A percentile compares a stretch with the other conserved stretches of the same genome.
These are phyloP conservation scores for Stromatinia cepivora DNA, from an alignment of 2,329 filamentous ascomycete genomes.

Conservation along the genomic window DNA sequence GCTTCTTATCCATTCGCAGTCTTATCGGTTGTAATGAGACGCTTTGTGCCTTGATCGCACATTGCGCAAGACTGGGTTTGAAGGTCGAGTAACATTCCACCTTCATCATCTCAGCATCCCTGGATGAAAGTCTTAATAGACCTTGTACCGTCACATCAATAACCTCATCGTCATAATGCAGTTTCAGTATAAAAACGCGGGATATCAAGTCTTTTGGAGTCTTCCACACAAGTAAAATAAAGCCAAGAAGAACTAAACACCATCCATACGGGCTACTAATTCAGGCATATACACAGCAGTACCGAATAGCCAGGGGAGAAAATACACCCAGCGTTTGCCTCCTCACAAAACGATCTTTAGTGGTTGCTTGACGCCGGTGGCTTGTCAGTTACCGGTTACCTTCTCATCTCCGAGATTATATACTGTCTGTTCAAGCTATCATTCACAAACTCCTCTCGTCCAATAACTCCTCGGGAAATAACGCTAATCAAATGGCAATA, in stretches of 20 bases:
- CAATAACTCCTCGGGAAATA: constrained; percentile 1
- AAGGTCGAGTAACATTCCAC: constrained; percentile 1
- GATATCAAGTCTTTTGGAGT: not conserved
- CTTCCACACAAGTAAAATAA: not conserved
- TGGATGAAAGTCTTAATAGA: not conserved
- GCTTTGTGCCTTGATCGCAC: constrained; percentile 24
- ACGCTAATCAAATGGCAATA: constrained; percentile 5
- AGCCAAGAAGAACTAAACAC: constrained; percentile 19
- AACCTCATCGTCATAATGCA: constrained; percentile 10
- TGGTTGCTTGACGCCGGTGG: constrained; percentile 35
- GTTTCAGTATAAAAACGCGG: not conserved
- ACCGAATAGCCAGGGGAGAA: constrained; percentile 16
- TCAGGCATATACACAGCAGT: constrained; percentile 19
- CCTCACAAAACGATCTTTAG: constrained; percentile 23
- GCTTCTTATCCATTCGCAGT: constrained; percentile 20
- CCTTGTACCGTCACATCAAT: not conserved
- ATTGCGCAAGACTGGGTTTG: constrained; percentile 15
- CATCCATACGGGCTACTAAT: not conserved
- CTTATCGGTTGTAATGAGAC: constrained; percentile 19
- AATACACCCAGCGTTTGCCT: constrained; percentile 22
- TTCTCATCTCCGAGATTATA: constrained; percentile 36
- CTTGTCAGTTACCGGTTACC: constrained; percentile 25
- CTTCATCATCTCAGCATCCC: not conserved
- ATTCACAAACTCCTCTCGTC: constrained; percentile 8
- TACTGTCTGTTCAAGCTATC: constrained; percentile 24